Evolutionary conservation across 139 green algal species (phyloP), one percentile per base, ranked within the genome.

Genomic region (Nannochloris sp.): DNA sequence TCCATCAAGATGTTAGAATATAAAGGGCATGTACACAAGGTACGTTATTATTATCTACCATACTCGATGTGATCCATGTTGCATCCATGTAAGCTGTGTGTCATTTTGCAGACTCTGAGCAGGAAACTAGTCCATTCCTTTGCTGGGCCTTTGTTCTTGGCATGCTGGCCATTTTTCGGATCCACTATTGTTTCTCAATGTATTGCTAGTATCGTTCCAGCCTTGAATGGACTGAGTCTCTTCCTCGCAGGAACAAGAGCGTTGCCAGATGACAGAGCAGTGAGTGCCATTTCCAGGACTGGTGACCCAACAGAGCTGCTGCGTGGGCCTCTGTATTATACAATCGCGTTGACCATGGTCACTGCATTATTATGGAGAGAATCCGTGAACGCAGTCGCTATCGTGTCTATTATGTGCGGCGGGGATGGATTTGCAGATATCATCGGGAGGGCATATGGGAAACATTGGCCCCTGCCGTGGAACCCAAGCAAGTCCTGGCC

Each of bases 361-460:
- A 92, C 87, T 10, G 14, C 78, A 24, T 44, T 86, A 19, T 93
- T 82, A 69, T 97, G 91, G 91, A 75, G 91, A 9, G 63, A 79
- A 12, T 81, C 71, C 4, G 71, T 75, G 4, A 60, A 81, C 34
- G 70, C 77, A 7, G 48, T 87, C 12, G 44, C 83, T 11, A 75
- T 75, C 6, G 53, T 86, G 5, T 69, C 75, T 18, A 72, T 93
- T 46, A 95, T 97, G 91, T 95, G 90, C 57, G 90, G 83, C 8
- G 89, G 89, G 0, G 89, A 96, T 62, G 89, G 90, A 2, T 65
- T 98, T 44, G 92, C 92, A 19, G 92, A 98, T 71, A 92, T 98
- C 25, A 81, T 95, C 5, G 92, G 92, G 0, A 76, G 91, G 12
- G 73, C 79, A 7, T 80, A 81, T 59, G 85, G 86, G 24, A 46